These are phyloP conservation scores for Yarrowia sp. DNA, from an alignment of 805 yeast genomes.

Conservation along the genomic window DNA sequence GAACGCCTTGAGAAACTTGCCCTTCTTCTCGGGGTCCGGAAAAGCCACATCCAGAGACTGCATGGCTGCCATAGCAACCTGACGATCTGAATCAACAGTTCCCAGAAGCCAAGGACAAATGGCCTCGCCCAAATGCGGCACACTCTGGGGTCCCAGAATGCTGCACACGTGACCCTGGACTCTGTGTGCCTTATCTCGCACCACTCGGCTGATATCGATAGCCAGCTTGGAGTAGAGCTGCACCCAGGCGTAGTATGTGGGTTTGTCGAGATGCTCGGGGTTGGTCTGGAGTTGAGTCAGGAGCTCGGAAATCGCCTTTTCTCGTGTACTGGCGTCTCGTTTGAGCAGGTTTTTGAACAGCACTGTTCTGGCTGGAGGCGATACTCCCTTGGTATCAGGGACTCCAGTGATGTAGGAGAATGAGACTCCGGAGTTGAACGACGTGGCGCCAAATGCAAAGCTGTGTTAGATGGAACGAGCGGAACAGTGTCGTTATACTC, in stretches of 20 bases:
- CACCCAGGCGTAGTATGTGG: slow-evolving; percentile 62
- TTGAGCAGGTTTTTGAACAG: slow-evolving; percentile 75
- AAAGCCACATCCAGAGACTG: slow-evolving; percentile 54
- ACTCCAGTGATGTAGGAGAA: slow-evolving; percentile 73
- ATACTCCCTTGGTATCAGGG: slow-evolving; percentile 61
- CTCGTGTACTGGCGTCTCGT: slow-evolving; percentile 81
- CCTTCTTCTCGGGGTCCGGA: slow-evolving; percentile 51
- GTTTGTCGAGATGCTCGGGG: slow-evolving; percentile 48
- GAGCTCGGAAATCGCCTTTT: slow-evolving; percentile 67
- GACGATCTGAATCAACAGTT: slow-evolving; percentile 62
- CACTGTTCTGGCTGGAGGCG: slow-evolving; percentile 52
- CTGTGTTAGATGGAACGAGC: neutral
- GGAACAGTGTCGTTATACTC: neutral
- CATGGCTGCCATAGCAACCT: slow-evolving; percentile 53
- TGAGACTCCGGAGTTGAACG: slow-evolving; percentile 45
- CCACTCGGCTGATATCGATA: slow-evolving; percentile 63
- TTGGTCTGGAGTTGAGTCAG: slow-evolving; percentile 38
- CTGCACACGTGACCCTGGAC: slow-evolving; percentile 57
- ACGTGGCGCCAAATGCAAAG: slow-evolving; percentile 20
- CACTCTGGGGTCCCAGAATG: slow-evolving; percentile 52
- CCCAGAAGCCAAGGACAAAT: slow-evolving; percentile 76
- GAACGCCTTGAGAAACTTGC: slow-evolving; percentile 61
- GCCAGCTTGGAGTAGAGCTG: slow-evolving; percentile 80
- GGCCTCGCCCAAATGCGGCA: slow-evolving; percentile 66
- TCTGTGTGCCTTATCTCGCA: slow-evolving; percentile 62